These are phyloP conservation scores for Angophora floribunda DNA, from an alignment of 345 rosid species.

Conservation along the genomic window DNA sequence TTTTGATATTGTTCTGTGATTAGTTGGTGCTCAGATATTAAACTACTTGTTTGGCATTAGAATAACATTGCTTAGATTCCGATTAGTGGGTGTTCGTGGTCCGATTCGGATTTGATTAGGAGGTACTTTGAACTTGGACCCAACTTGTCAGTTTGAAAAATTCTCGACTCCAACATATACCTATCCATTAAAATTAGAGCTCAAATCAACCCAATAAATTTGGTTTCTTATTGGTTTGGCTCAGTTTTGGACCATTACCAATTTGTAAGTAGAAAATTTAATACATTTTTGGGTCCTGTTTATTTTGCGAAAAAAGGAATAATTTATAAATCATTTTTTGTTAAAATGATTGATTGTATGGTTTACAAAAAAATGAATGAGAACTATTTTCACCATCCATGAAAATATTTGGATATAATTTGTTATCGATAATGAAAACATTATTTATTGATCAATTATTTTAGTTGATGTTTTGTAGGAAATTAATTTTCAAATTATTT, in stretches of 20 bases:
- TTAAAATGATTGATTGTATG: neutral
- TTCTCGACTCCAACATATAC: neutral
- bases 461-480: neutral
- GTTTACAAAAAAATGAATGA: rapidly evolving
- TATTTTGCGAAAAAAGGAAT: no score
- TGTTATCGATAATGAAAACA: no score
- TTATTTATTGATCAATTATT: no score
- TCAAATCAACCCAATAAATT: neutral
- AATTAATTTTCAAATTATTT: no score
- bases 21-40: neutral
- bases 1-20: neutral
- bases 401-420: no score
- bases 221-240: neutral
- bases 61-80: neutral
- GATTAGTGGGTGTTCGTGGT: neutral
- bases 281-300: neutral
- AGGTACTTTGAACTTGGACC: no score
- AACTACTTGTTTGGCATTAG: neutral
- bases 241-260: rapidly evolving
- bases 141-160: neutral
- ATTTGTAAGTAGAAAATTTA: neutral
- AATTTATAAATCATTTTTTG: no score
- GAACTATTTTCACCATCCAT: no score
- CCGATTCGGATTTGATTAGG: no score
- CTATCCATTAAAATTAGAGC: neutral